Evolutionary conservation across 2,329 filamentous ascomycete genomes (phyloP), one percentile per base, ranked within the genome.

Genomic region (Exophiala sp.): DNA sequence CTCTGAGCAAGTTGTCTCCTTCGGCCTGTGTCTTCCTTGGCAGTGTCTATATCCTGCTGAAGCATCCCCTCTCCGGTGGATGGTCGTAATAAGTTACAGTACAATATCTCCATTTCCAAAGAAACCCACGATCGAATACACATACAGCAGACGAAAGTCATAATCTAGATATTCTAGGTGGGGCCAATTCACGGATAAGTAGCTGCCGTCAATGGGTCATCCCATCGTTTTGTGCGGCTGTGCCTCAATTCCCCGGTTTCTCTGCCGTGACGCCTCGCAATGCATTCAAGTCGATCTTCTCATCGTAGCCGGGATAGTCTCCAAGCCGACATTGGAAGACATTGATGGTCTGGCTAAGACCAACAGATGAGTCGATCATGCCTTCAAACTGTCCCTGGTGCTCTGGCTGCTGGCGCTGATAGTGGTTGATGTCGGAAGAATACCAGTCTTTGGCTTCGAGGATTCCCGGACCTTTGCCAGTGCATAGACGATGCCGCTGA

Each of bases 371-470:
- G 11, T 27, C 9, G 11, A 30, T 65, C 69, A 84, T 63, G 79
- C 82, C 68, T 91, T 90, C 53, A 88, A 75, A 13, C 85, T 85
- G 68, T 97, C 91, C 63, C 87, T 81, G 78, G 83, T 88, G 73
- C 90, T 96, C 71, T 90, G 84, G 58, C 86, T 85, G 74, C 90
- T 96, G 19, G 91, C 88, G 68, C 90, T 96, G 72, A 94, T 85
- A 1, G 83, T 81, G 62, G 85, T 78, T 40, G 72, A 76, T 18
- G 78, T 78, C 2, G 85, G 88, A 32, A 90, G 80, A 45, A 86
- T 71, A 16, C 79, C 74, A 63, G 78, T 82, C 70, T 83, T 83
- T 35, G 76, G 75, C 63, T 80, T 75, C 60, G 77, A 78, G 50
- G 80, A 81, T 70, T 95, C 86, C 69, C 86, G 83, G 58, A 95